A percentile compares a stretch with the other conserved stretches of the same genome.
Conservation (phyloP, 441 rosid species). For the Adansonia grandidieri region DNA sequence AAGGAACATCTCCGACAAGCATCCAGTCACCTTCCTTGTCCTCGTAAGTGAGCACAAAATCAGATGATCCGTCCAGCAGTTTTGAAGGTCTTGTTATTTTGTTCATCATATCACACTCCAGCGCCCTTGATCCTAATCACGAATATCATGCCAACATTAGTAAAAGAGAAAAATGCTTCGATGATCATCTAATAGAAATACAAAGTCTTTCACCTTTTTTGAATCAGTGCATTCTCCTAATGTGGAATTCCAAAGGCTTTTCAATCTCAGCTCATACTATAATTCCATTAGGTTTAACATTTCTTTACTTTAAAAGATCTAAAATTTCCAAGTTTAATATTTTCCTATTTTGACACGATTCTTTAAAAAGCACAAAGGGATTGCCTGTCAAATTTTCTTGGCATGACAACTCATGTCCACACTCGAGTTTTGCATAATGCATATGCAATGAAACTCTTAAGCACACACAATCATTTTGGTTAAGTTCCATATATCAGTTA, state of each 20-base stretch:
- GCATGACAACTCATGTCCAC: constrained; percentile 6
- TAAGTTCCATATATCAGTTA: not conserved
- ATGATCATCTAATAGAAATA: not conserved
- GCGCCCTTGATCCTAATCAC: constrained; percentile 48
- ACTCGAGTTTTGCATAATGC: not conserved
- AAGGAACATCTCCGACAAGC: constrained; percentile 97
- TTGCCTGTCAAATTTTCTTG: not conserved
- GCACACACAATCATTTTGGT: not conserved
- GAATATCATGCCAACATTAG: constrained; percentile 22
- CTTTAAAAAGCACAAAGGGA: not conserved
- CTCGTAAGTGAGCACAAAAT: constrained; percentile 80
- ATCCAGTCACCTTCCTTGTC: constrained; percentile 98
- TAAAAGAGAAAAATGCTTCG: not conserved
- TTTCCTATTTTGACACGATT: not conserved
- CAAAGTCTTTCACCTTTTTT: not conserved
- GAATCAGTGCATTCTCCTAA: not conserved
- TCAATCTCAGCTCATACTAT: no score
- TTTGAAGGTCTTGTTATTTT: constrained; percentile 43
- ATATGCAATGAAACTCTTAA: not conserved
- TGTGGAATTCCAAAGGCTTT: not conserved
- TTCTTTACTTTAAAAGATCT: not conserved
- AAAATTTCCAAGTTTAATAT: not conserved
- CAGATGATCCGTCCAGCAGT: constrained; percentile 76
- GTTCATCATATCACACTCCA: constrained; percentile 30
- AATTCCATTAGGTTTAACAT: not conserved